Percentiles rank a stretch among this genome's conserved stretches.
These are phyloP conservation scores for Adansonia digitata DNA, from an alignment of 345 rosid genomes.

Conservation along the genomic window DNA sequence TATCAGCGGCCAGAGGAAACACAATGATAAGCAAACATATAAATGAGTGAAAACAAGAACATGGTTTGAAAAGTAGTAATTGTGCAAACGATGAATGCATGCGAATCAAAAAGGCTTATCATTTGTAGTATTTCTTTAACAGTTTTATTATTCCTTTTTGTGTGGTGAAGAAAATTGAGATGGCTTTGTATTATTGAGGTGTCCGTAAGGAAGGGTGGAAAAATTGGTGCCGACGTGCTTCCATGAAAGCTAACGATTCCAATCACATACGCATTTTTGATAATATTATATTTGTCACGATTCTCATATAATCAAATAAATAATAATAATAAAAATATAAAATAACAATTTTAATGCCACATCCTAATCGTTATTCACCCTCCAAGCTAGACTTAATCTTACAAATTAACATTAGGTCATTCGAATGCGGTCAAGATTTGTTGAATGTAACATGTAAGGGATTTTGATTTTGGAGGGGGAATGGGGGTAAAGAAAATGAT, in stretches of 20 bases:
- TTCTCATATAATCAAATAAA: no score
- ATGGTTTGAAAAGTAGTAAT: neutral
- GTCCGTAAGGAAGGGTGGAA: neutral
- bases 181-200: slow-evolving; percentile 14
- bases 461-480: neutral
- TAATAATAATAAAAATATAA: no score
- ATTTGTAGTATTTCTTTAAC: slow-evolving; percentile 14
- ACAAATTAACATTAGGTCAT: no score
- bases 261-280: no score
- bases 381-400: no score
- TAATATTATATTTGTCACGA: no score
- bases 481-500: neutral
- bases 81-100: neutral
- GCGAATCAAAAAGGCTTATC: neutral
- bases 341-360: no score
- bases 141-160: neutral
- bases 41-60: neutral
- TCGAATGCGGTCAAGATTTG: neutral
- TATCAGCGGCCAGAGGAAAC: neutral
- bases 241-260: no score
- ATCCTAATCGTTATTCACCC: no score
- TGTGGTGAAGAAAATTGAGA: slow-evolving; percentile 4
- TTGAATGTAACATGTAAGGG: neutral
- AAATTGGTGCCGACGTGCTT: neutral
- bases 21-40: neutral